A percentile compares a stretch with the other conserved stretches of the same genome.
phyloP scores from a whole-genome alignment of 441 rosid genomes.

The Adansonia rubrostipa region DNA sequence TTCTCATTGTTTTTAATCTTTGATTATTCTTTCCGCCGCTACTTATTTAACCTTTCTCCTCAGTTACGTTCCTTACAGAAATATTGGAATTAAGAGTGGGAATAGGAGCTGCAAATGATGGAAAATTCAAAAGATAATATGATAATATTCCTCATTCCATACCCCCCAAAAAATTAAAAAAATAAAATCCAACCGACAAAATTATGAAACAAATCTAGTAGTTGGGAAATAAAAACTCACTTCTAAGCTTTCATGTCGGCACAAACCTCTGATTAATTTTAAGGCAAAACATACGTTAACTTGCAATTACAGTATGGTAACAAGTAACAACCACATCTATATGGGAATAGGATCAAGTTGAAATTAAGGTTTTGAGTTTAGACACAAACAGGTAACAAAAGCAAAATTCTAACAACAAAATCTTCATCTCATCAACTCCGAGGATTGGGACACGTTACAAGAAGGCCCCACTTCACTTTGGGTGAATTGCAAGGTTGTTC shows the following conservation, averaged over 20 bases:
- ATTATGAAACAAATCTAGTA: conserved; percentile 22
- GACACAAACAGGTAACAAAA: neutral
- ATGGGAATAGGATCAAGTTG: neutral
- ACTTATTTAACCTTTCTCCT: neutral
- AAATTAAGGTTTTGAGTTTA: neutral
- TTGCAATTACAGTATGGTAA: neutral
- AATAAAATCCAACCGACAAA: conserved; percentile 7
- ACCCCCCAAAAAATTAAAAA: neutral
- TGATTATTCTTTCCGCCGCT: neutral
- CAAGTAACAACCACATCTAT: neutral
- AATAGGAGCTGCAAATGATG: neutral
- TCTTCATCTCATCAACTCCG: neutral
- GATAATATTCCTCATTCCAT: neutral
- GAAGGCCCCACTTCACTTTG: neutral
- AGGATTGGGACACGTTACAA: neutral
- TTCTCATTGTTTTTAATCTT: neutral
- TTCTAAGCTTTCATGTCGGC: conserved; percentile 9
- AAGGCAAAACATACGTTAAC: neutral
- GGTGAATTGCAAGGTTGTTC: conserved; percentile 3
- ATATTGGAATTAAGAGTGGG: neutral
- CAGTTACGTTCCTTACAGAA: neutral
- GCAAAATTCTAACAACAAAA: neutral
- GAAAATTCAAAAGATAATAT: conserved; percentile 8
- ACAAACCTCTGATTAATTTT: neutral
- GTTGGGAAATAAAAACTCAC: neutral